A percentile compares a stretch with the other conserved stretches of the same genome.
Conservation (phyloP, 495 filamentous ascomycete species). For the Delitschia confertaspora region DNA sequence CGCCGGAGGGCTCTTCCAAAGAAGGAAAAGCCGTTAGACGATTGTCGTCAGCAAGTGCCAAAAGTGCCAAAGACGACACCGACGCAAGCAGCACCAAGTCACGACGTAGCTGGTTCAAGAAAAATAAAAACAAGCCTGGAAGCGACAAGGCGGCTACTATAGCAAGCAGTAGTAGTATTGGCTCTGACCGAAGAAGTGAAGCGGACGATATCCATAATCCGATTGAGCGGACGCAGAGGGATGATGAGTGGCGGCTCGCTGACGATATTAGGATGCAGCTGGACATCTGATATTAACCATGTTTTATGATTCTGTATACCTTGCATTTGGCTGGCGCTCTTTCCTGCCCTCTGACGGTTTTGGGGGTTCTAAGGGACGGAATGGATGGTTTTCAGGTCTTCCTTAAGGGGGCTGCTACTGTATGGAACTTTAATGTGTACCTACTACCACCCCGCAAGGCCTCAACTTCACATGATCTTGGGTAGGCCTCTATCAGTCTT, state of each 20-base stretch:
- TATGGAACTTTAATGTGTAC: too few relatives aligned
- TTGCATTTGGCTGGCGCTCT: not conserved
- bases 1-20: not conserved
- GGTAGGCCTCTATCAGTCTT: too few relatives aligned
- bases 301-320: too few relatives aligned
- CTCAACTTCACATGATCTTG: too few relatives aligned
- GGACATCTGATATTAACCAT: conserved; percentile 20
- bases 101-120: conserved; percentile 18
- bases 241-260: conserved; percentile 50
- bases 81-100: conserved; percentile 10
- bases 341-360: too few relatives aligned
- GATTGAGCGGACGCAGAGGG: conserved; percentile 33
- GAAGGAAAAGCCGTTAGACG: not conserved
- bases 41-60: too few relatives aligned
- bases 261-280: conserved; percentile 45
- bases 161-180: conserved; percentile 31
- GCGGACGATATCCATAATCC: conserved; percentile 43
- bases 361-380: too few relatives aligned
- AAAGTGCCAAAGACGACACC: too few relatives aligned
- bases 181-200: conserved; percentile 38
- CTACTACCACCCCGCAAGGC: too few relatives aligned
- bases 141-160: conserved; percentile 32
- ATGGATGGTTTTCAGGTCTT: too few relatives aligned
- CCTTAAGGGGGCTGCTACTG: too few relatives aligned
- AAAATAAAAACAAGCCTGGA: not conserved